Percentiles rank a stretch among this genome's conserved stretches.
Evolutionary conservation across 345 rosid genomes (phyloP).

Genomic region (Psidium guajava): DNA sequence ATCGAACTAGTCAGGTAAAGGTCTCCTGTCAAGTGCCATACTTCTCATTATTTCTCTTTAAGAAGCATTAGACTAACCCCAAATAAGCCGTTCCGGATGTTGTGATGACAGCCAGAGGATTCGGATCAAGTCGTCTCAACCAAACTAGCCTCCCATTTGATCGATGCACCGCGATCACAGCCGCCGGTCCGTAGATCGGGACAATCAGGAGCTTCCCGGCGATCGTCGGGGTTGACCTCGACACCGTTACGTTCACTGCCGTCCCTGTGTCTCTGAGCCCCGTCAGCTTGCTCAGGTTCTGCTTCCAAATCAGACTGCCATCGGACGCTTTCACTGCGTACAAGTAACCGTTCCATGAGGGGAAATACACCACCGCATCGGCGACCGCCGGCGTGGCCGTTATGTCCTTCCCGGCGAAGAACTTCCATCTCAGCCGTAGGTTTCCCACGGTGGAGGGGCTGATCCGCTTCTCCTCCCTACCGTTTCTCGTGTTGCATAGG

Average conservation of each 20-base stretch:
- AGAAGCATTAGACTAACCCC: conserved; percentile 6
- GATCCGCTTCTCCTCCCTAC: conserved; percentile 13
- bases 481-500: conserved; percentile 18
- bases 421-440: conserved; percentile 28
- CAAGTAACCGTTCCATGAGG: conserved; percentile 42
- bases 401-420: conserved; percentile 35
- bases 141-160: conserved; percentile 24
- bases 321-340: conserved; percentile 35
- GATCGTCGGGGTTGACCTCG: conserved; percentile 37
- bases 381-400: conserved; percentile 35
- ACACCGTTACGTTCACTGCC: conserved; percentile 11
- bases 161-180: conserved; percentile 25
- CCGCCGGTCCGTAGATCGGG: conserved; percentile 31
- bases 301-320: conserved; percentile 36
- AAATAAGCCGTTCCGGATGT: conserved; percentile 28
- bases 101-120: conserved; percentile 20
- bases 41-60: too few species aligned
- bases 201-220: conserved; percentile 18
- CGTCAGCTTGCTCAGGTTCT: conserved; percentile 24
- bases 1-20: too few species aligned
- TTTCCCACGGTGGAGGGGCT: not conserved
- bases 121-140: conserved; percentile 21
- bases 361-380: conserved; percentile 28
- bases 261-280: conserved; percentile 19
- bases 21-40: too few species aligned